Evolutionary conservation across 495 filamentous ascomycete genomes (phyloP), one percentile per base, ranked within the genome.

Genomic region (Mycothermus thermophilus): DNA sequence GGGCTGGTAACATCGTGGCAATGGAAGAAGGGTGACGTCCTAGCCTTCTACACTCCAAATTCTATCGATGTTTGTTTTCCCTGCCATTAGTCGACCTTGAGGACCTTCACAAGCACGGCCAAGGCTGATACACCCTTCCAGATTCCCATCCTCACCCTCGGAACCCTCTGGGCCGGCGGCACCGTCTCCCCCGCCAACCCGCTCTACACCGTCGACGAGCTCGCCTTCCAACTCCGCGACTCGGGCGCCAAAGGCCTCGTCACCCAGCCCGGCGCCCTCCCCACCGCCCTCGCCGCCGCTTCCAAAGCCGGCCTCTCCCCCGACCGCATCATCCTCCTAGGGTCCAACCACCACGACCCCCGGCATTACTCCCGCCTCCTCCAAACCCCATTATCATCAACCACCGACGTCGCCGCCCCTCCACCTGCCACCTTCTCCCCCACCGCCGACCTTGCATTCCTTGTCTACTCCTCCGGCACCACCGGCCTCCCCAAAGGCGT

Each of bases 401-500:
- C 68, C 7, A 75, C 70, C 26, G 71, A 93, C 23, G 57, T 67
- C 31, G 77, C 76, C 47, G 14, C 19, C 3, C 21, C 8, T 23
- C 32, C 16, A 56, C 34, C 31, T 62, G 41, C 40, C 41, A 48
- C 38, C 57, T 10, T 30, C 63, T 16, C 63, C 64, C 37, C 37
- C 72, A 15, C 41, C 40, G 30, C 71, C 37, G 79, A 82, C 41
- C 32, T 75, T 9, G 72, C 74, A 11, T 83, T 80, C 46, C 55
- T 83, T 15, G 64, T 90, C 41, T 96, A 94, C 57, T 80, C 72
- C 21, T 83, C 77, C 17, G 88, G 88, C n/a, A 95, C 88, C 0
- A 94, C 87, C 0, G 88, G 88, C 10, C 57, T 82, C 35, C 87
- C 90, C 2, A 95, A 96, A 58, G 88, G 88, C 12, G 88, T 94